Evolutionary conservation across 345 rosid genomes (phyloP).

Genomic region (Pugionium cornutum): DNA sequence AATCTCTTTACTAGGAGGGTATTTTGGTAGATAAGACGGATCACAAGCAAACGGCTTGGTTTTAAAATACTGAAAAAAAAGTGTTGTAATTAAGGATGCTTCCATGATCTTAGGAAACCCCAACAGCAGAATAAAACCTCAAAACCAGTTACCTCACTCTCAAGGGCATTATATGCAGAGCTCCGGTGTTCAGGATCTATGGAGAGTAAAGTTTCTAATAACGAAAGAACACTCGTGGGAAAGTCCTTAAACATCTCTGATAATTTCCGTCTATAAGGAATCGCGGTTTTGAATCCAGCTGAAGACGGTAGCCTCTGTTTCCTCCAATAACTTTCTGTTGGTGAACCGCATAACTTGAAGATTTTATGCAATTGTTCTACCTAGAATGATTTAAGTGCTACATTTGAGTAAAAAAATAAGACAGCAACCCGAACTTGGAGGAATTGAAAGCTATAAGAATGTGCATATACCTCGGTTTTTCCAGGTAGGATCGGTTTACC

Average conservation of each 20-base stretch:
- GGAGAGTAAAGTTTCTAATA: slow-evolving; percentile 87
- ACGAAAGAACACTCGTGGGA: slow-evolving; percentile 68
- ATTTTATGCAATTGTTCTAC: slow-evolving; percentile 96
- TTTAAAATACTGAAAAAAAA: slow-evolving; percentile 64
- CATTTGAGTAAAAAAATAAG: slow-evolving; percentile 1
- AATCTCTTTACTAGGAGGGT: slow-evolving; percentile 95
- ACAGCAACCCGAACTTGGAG: not conserved
- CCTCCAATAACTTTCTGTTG: slow-evolving; percentile 79
- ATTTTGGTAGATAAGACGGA: slow-evolving; percentile 83
- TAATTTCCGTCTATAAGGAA: slow-evolving; percentile 74
- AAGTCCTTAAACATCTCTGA: slow-evolving; percentile 79
- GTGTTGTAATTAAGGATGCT: slow-evolving; percentile 8
- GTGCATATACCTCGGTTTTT: slow-evolving; percentile 71
- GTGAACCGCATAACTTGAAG: slow-evolving; percentile 94
- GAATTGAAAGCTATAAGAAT: slow-evolving; percentile 3
- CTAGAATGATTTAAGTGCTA: slow-evolving; percentile 39
- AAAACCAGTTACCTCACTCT: slow-evolving; percentile 34
- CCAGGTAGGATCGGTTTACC: slow-evolving; percentile 94
- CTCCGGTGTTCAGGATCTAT: slow-evolving; percentile 68
- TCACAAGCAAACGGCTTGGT: slow-evolving; percentile 88
- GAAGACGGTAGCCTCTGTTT: slow-evolving; percentile 68
- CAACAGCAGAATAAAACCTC: slow-evolving; percentile 12
- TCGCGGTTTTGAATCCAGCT: slow-evolving; percentile 73
- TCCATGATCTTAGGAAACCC: slow-evolving; percentile 6
- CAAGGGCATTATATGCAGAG: slow-evolving; percentile 37